phyloP scores from a whole-genome alignment of 2,329 filamentous ascomycete species.

The Xylogone sp. region DNA sequence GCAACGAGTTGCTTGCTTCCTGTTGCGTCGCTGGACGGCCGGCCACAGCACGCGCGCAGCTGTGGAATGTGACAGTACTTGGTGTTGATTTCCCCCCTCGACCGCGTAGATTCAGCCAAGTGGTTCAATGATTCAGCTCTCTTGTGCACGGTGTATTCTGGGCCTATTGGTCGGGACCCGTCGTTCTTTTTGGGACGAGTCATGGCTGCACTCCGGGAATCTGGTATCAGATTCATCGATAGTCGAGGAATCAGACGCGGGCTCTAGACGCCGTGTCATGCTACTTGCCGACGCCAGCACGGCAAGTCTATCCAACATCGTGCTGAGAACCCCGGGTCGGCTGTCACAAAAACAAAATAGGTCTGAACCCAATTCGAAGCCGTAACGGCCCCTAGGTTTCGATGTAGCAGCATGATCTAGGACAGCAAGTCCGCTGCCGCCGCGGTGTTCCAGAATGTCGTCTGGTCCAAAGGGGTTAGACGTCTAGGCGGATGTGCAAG shows the following conservation, averaged over 20 bases:
- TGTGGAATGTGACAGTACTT: neutral
- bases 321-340: too few species aligned
- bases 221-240: neutral
- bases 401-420: neutral
- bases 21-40: too few species aligned
- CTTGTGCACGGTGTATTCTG: neutral
- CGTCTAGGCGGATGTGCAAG: neutral
- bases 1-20: neutral
- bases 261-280: neutral
- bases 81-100: neutral
- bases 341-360: too few species aligned
- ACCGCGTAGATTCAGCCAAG: too few species aligned
- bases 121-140: neutral
- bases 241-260: neutral
- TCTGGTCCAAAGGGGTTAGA: neutral
- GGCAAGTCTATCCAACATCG: neutral
- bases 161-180: neutral
- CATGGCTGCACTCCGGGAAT: neutral
- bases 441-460: neutral
- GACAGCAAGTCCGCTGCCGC: neutral
- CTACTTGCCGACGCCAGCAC: neutral
- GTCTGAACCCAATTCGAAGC: too few species aligned
- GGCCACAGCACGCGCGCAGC: neutral
- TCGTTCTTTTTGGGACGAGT: neutral
- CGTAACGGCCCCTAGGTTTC: too few species aligned